Base-by-base conservation (phyloP, 139 green algal genomes). In the Nannochloris sp. region DNA sequence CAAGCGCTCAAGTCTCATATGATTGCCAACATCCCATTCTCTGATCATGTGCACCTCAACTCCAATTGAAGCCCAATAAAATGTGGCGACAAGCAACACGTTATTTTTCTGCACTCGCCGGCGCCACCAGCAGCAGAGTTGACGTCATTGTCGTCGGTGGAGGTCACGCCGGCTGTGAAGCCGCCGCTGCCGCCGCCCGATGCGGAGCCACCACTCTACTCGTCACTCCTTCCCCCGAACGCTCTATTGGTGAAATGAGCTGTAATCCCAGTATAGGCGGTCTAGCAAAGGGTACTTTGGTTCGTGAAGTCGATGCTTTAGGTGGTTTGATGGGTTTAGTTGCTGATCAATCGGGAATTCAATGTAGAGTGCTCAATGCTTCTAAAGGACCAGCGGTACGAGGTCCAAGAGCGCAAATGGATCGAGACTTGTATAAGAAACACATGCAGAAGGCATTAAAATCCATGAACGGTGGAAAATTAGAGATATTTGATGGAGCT, bases 181-280 rank as follows among this genome's bases (percentile, higher is more conserved):
- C 80, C 15, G 80, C 78, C 7, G 80, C 79, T 9, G 80, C 80
- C 19, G 64, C 80, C 3, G 71, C 67, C 0, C 61, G 80, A 1
- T 67, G 80, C 0, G 80, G 80, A 5, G 78, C 80, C 2, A 25
- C 6, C 15, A 81, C 75, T 3, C 33, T 83, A 15, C 71, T 87
- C 3, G 68, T 85, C 3, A 85, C 74, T 0, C 77, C 77, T 12
- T 64, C 65, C 0, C 79, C 79, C 0, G 25, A 32, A 24, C 54
- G 64, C 10, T 72, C 37, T 55, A 74, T 87, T 15, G 80, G 80
- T 8, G 74, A 83, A 57, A 83, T 87, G 74, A 79, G 65, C 64
- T 87, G 80, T 73, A 87, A 87, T 71, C 80, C 80, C 32, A 77
- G 61, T 68, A 83, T 87, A 1, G 80, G 80, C 12, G 80, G 80